Evolutionary conservation across 2,329 filamentous ascomycete genomes (phyloP), one percentile per base, ranked within the genome.

Genomic region (Penicillium sp.): DNA sequence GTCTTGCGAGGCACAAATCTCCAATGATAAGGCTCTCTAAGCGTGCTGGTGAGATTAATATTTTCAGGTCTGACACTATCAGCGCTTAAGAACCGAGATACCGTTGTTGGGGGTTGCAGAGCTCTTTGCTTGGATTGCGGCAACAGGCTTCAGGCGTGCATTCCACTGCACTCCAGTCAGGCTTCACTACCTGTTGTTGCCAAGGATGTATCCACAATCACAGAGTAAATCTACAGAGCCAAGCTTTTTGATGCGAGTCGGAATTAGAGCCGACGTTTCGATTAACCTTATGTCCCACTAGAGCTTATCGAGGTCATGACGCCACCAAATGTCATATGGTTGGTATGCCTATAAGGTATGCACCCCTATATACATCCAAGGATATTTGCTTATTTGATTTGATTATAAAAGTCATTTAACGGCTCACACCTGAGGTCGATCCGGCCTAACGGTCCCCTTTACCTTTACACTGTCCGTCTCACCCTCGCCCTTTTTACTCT

Each of bases 401-500:
- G 6, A 13, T 29, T 7, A 25, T 0, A 16, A 15, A 13, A 21
- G 39, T 19, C 1, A 10, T 27, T 4, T 11, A 19, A 21, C 3
- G 3, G 6, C 27, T 50, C 16, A 59, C 1, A 23, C 45, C 34
- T 62, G 58, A 6, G 70, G 67, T 36, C 74, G 61, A 58, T 65
- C 63, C 13, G 71, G 67, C 38, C 78, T 72, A 41, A 83, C 73
- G 5, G 80, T 79, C 27, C 80, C 81, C 64, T 79, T 79, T 25
- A 76, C 61, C 68, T 85, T 85, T 19, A 82, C 79, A 21, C 81
- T 80, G 48, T 85, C 82, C 38, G 78, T 79, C 47, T 73, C 70
- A 27, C 82, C 83, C 69, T 85, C 83, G 21, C 75, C 72, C 75
- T 85, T 86, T 69, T 79, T 80, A 69, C 78, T 82, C 73, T 81